Evolutionary conservation across 169 alveolate species (phyloP), one percentile per base, ranked within the genome.

Genomic region (Theileria luwenshuni): DNA sequence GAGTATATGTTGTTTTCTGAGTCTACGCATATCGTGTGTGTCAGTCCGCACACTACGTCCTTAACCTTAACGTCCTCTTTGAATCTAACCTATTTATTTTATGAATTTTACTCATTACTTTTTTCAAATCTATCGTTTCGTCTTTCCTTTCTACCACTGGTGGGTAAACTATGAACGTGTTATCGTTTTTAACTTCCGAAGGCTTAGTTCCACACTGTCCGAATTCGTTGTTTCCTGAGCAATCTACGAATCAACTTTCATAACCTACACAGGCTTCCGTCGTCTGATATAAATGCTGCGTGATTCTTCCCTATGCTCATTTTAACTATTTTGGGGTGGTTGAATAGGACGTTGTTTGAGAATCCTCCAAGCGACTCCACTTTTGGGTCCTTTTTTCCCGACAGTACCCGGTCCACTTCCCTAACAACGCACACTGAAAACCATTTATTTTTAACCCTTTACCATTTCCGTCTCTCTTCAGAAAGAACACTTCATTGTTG

Each of bases 181-280:
- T 25, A 25, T 51, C 68, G 33, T 0, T 72, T 10, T 3, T 2
- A 2, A 74, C 48, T 21, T 65, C 64, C 5, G 1, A 10, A 1
- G 89, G 89, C 35, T 68, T 81, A 6, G 1, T 42, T 21, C 84
- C 89, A n/a, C 84, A 81, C 43, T 81, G 89, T 15, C 89, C 89
- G 27, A 25, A 74, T 33, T 49, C 54, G 59, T 81, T 81, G 41
- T 81, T 73, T 6, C 89, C 89, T 17, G 71, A 32, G 35, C 83
- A 73, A 41, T 81, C 83, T 81, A 58, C 7, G 28, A 23, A 5
- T 12, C 19, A 0, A 6, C 3, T 0, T 13, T 0, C 33, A 0
- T 17, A 10, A 42, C 76, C 21, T 71, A 77, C 86, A 77, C 5
- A 77, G 63, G 12, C 43, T 15, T 21, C 89, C 89, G 54, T 73